Base-by-base conservation (phyloP, 2,329 filamentous ascomycete genomes). In the Exophiala sp. region DNA sequence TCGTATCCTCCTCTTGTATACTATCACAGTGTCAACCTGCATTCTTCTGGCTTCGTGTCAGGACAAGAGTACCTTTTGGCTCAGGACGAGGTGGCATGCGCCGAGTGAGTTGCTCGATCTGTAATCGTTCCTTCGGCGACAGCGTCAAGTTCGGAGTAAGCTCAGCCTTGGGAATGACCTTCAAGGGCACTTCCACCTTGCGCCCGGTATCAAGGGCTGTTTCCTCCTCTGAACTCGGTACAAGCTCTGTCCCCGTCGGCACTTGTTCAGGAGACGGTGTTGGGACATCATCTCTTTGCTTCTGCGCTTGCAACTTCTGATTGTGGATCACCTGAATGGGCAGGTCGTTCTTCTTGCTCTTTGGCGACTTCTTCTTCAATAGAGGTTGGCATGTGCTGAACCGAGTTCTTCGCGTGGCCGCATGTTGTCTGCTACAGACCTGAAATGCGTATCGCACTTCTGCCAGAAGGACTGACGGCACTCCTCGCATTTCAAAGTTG, bases 1-100 rank as follows among this genome's bases (percentile, higher is more conserved):
- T 62, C 90, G 78, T 24, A 91, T 66, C 11, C 74, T 74, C 59
- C 82, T 77, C 40, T 58, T 62, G 45, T 60, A 63, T 21, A 61
- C 57, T 62, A 48, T 11, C 18, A 9, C 33, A 38, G 2, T n/a
- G 47, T 51, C 38, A 52, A 47, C 46, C 18, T 9, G 16, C 12
- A 9, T 54, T 24, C 18, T 14, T 24, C 46, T 10, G 14, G 46
- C 1, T 8, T 24, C n/a, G 16, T 21, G 9, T 21, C 20, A 32
- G n/a, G 32, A 33, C 21, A 18, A 1, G 36, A 40, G 32, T 54
- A 58, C 49, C 44, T 52, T 58, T 54, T 20, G 57, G 45, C 36
- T 60, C 57, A 10, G 36, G 11, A 6, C 54, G 51, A 44, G 50
- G 49, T 35, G 62, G 62, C 29, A 55, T 45, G 21, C 38, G 49